Evolutionary conservation across 164 flowering plant species (phyloP), one percentile per base, ranked within the genome.

Genomic region (Piper longum): DNA sequence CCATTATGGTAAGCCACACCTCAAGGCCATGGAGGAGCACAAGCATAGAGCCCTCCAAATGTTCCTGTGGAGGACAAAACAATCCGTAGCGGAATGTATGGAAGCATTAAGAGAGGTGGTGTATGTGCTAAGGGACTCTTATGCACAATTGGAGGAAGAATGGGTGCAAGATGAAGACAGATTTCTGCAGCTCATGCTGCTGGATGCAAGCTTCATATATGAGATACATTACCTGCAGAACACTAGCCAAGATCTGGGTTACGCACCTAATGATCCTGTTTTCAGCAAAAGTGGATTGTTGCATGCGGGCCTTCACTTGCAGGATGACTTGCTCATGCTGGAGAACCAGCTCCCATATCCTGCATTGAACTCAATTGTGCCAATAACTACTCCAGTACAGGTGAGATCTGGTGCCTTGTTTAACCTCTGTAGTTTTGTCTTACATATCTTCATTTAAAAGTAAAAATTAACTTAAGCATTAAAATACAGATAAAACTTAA

Each of bases 301-400:
- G 4, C 54, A 63, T 40, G 66, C 45, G 16, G 5, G 58, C 59
- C 67, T 66, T 14, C 55, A 51, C 13, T 57, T 69, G 6, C 58
- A 51, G 54, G 57, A 61, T 8, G 67, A 69, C 63, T 45, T 69
- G 71, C 17, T 69, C 52, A 69, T 69, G 71, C n/a, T 69, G 39
- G 71, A 69, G 58, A 69, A 69, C 67, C 71, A 69, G 48, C n/a
- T 69, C 2, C 71, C 71, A 8, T 41, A 63, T 3, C 59, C 59
- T 14, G 63, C 59, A 18, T 43, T 69, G 41, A 56, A 56, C 26
- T n/a, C 26, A 17, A 56, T 45, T 45, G 52, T 45, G 52, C 52
- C 52, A 3, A 3, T 7, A 7, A 7, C 12, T 45, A 6, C 12
- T 45, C 7, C 12, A 7, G 5, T 7, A 14, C 5, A 45, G 52